Base-by-base conservation (phyloP, 805 yeast species). In the Naumovozyma baii region DNA sequence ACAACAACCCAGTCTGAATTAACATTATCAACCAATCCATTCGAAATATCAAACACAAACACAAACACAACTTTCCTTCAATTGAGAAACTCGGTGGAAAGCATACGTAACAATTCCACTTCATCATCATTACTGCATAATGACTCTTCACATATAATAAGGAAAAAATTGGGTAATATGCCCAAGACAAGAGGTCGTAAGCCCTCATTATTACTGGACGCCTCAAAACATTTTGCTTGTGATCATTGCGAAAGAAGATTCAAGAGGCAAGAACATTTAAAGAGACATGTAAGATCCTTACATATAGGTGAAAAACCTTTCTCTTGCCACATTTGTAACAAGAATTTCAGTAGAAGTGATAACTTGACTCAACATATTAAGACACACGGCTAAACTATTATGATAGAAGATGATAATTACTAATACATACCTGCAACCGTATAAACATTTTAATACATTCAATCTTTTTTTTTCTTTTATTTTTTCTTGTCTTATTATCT, bases 231-330 rank as follows among this genome's bases (percentile, higher is more conserved):
- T 32, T 80, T 71, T 53, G 72, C 73, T 22, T 81, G 88, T 56
- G 73, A 72, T 25, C 72, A 68, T 51, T 81, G 90, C 56, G 68
- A 72, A 36, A 69, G 88, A 48, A 57, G 74, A 34, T 82, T 82
- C 61, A 76, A 79, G 54, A 69, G 92, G 48, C 85, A 80, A 55
- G 92, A 82, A 52, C 92, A 82, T 57, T 62, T 82, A 49, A 80
- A 79, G 55, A 69, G 92, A 43, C 92, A 82, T 51, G 74, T 78
- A 54, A 64, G 88, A 42, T 76, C 85, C 15, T 66, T 82, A 43
- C 92, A 82, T 52, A 80, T 82, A 26, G 70, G 78, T 40, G 85
- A 78, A 41, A 81, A 79, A 57, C 90, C 86, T 0, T 79, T 69
- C 57, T 73, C 69, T 41, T 80, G 86, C 57, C 63, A 66, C 8